phyloP scores from a whole-genome alignment of 2,329 filamentous ascomycete species.

The Xylaria polymorpha region DNA sequence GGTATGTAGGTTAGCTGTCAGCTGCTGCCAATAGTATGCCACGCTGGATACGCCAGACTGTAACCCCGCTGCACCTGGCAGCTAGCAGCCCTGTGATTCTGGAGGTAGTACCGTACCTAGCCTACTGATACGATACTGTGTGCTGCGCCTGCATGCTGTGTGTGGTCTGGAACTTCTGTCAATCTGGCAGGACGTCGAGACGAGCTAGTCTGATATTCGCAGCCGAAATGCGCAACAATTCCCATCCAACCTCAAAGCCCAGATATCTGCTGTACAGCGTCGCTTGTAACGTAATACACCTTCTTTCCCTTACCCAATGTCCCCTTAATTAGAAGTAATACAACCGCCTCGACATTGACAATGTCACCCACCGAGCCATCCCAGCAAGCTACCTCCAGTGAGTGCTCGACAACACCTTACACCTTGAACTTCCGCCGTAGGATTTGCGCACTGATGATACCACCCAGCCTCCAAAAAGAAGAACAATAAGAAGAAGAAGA shows the following conservation, averaged over 20 bases:
- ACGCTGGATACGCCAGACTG: background rate
- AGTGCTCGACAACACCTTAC: slow-evolving; percentile 36
- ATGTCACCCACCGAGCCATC: slow-evolving; percentile 50
- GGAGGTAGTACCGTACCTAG: background rate
- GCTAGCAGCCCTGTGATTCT: background rate
- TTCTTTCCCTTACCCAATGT: slow-evolving; percentile 25
- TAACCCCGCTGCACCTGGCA: slow-evolving; percentile 40
- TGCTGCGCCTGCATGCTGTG: background rate
- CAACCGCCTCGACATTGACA: slow-evolving; percentile 39
- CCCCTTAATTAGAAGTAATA: slow-evolving; percentile 24
- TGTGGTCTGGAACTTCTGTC: slow-evolving; percentile 29
- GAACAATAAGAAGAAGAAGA: slow-evolving; percentile 71
- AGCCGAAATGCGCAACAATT: slow-evolving; percentile 37
- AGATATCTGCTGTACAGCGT: slow-evolving; percentile 40
- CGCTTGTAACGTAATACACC: slow-evolving; percentile 18
- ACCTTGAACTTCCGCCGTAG: slow-evolving; percentile 11
- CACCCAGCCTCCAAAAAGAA: slow-evolving; percentile 64
- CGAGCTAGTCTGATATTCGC: slow-evolving; percentile 27
- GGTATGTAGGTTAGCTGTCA: slow-evolving; percentile 25
- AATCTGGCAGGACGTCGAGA: slow-evolving; percentile 36
- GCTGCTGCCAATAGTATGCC: slow-evolving; percentile 14
- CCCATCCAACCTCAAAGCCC: slow-evolving; percentile 38
- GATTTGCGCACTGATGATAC: slow-evolving; percentile 41
- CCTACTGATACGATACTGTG: slow-evolving; percentile 8
- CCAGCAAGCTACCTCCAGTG: slow-evolving; percentile 47